phyloP scores from a whole-genome alignment of 1,284 basidiomycete species.

The Amylostereum areolatum region DNA sequence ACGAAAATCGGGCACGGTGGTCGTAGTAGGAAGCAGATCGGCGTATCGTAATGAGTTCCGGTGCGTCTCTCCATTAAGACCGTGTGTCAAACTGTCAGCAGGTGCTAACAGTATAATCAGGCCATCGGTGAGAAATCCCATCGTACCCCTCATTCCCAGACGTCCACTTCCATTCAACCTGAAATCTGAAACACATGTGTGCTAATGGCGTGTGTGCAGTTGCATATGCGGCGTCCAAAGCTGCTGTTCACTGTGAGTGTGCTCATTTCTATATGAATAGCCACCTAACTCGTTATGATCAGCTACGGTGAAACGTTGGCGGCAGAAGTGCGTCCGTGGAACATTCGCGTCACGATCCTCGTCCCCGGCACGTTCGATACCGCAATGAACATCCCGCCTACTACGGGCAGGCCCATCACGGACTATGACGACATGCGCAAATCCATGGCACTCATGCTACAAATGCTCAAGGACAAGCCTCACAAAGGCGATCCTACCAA shows the following conservation, averaged over 20 bases:
- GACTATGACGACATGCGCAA: conserved; percentile 38
- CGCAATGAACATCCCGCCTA: background rate
- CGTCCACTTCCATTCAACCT: background rate
- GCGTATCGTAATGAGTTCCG: background rate
- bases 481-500: conserved; percentile 33
- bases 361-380: background rate
- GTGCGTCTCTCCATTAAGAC: background rate
- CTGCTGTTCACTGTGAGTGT: background rate
- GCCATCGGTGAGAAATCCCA: no score
- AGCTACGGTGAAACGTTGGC: background rate
- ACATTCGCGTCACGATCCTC: background rate
- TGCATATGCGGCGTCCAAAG: background rate
- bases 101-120: no score
- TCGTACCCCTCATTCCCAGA: background rate
- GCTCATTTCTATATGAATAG: background rate
- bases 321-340: background rate
- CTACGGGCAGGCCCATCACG: conserved; percentile 29
- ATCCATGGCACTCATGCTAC: conserved; percentile 20
- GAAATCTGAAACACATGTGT: background rate
- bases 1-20: background rate
- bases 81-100: no score
- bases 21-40: background rate
- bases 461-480: conserved; percentile 24
- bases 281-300: background rate
- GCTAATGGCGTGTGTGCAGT: background rate